A percentile compares a stretch with the other conserved stretches of the same genome.
These are phyloP conservation scores for Tausonia pullulans DNA, from an alignment of 1,284 basidiomycete genomes.

Conservation along the genomic window DNA sequence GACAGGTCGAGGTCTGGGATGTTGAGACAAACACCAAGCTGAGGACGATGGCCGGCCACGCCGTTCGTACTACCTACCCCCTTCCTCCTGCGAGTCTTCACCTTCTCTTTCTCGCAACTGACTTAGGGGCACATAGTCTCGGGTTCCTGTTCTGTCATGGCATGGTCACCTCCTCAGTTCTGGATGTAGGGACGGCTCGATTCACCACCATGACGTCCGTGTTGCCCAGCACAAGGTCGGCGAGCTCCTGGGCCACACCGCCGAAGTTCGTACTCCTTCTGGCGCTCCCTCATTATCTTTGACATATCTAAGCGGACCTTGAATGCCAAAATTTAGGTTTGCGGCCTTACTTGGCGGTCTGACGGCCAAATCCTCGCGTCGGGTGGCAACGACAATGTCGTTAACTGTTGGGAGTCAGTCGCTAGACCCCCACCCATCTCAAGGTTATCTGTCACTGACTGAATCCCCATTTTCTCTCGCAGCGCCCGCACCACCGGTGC, in stretches of 20 bases:
- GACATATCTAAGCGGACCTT: neutral
- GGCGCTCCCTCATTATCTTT: neutral
- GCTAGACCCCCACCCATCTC: neutral
- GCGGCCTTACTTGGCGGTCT: slow-evolving; percentile 50
- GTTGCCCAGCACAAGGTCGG: slow-evolving; percentile 76
- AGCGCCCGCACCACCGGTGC: slow-evolving; percentile 14
- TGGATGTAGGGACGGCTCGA: slow-evolving; percentile 80
- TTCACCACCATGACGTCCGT: slow-evolving; percentile 89
- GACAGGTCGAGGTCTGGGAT: slow-evolving; percentile 94
- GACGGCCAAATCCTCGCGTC: slow-evolving; percentile 83
- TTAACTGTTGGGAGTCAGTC: slow-evolving; percentile 80
- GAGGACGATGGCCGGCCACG: slow-evolving; percentile 74
- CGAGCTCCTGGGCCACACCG: slow-evolving; percentile 75
- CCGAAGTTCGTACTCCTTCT: slow-evolving; percentile 62
- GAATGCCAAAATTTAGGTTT: slow-evolving; percentile 21
- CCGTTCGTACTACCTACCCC: slow-evolving; percentile 12
- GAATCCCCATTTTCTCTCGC: neutral
- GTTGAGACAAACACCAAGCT: slow-evolving; percentile 67
- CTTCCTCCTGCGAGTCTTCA: neutral
- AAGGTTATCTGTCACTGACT: neutral
- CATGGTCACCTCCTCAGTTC: slow-evolving; percentile 72
- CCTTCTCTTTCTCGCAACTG: neutral
- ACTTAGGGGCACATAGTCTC: slow-evolving; percentile 38
- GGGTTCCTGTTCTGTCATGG: slow-evolving; percentile 76
- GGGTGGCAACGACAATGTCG: slow-evolving; percentile 91